Evolutionary conservation across 2,329 filamentous ascomycete species (phyloP).

Genomic region (Pseudogymnoascus pannorum): DNA sequence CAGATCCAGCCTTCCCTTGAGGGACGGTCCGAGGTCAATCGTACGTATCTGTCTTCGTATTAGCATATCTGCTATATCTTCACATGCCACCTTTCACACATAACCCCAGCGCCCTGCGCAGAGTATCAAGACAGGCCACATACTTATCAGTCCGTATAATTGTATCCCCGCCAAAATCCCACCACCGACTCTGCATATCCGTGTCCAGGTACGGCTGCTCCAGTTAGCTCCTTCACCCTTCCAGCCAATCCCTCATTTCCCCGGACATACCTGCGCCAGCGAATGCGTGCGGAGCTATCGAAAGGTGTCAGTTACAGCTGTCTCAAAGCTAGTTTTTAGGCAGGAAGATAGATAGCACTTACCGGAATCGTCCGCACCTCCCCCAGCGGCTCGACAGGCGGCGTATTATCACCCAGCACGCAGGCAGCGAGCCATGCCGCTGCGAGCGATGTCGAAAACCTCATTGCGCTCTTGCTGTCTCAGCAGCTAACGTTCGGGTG

Average conservation of each 20-base stretch:
- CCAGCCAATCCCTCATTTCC: background rate
- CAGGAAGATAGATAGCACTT: conserved; percentile 26
- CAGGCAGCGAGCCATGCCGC: conserved; percentile 30
- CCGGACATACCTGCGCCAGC: conserved; percentile 60
- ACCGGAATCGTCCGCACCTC: conserved; percentile 58
- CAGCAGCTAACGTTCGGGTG: background rate
- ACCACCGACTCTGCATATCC: conserved; percentile 97
- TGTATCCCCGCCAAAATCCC: conserved; percentile 95
- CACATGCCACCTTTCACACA: conserved; percentile 13
- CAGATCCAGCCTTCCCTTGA: conserved; percentile 92
- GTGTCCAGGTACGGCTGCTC: conserved; percentile 88
- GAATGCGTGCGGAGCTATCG: conserved; percentile 78
- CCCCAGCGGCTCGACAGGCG: conserved; percentile 30
- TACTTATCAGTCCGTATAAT: conserved; percentile 69
- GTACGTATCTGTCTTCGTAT: conserved; percentile 64
- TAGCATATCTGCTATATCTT: background rate
- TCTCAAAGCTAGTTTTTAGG: background rate
- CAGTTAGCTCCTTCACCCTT: background rate
- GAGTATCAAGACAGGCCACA: conserved; percentile 29
- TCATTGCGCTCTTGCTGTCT: conserved; percentile 21
- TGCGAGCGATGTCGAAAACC: conserved; percentile 23
- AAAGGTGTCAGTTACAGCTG: conserved; percentile 20
- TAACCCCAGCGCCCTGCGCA: background rate
- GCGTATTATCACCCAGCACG: conserved; percentile 25
- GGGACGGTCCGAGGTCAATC: conserved; percentile 80